These are phyloP conservation scores for Alternaria arbusti DNA, from an alignment of 2,329 filamentous ascomycete species.

Conservation along the genomic window DNA sequence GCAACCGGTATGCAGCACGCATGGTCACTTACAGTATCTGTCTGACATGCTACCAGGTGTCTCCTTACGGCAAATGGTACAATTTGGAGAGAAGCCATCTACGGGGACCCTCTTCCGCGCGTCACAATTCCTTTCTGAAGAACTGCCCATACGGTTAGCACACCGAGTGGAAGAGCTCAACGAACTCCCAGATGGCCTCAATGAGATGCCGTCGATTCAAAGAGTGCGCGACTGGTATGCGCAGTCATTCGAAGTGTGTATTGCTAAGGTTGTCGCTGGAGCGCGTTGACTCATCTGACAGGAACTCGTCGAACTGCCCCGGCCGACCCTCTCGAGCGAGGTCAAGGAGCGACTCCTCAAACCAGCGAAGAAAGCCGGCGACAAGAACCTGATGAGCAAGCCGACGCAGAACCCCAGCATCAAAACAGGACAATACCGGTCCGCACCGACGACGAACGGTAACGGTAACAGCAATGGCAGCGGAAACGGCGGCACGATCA, in stretches of 20 bases:
- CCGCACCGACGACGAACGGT: conserved; percentile 57
- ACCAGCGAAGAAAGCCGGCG: conserved; percentile 66
- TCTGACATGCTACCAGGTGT: conserved; percentile 41
- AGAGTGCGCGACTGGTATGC: conserved; percentile 98
- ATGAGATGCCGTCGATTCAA: conserved; percentile 96
- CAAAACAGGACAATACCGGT: conserved; percentile 78
- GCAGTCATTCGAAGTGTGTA: conserved; percentile 93
- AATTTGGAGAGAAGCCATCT: conserved; percentile 94
- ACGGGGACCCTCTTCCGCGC: conserved; percentile 93
- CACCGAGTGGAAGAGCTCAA: conserved; percentile 95
- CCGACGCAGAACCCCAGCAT: conserved; percentile 91
- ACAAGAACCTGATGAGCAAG: conserved; percentile 74
- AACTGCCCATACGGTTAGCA: conserved; percentile 93
- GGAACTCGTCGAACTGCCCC: conserved; percentile 89
- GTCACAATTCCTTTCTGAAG: conserved; percentile 97
- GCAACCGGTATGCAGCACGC: conserved; percentile 93
- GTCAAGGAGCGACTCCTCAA: conserved; percentile 80
- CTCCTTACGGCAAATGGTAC: conserved; percentile 97
- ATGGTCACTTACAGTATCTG: conserved; percentile 44
- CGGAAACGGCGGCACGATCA: conserved; percentile 56
- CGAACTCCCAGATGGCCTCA: conserved; percentile 91
- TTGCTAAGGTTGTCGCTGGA: conserved; percentile 3
- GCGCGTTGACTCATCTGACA: conserved; percentile 51
- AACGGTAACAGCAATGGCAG: conserved; percentile 45
- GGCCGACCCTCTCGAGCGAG: conserved; percentile 77